Evolutionary conservation across 805 yeast species (phyloP).

Genomic region (Starmerella asiatica): DNA sequence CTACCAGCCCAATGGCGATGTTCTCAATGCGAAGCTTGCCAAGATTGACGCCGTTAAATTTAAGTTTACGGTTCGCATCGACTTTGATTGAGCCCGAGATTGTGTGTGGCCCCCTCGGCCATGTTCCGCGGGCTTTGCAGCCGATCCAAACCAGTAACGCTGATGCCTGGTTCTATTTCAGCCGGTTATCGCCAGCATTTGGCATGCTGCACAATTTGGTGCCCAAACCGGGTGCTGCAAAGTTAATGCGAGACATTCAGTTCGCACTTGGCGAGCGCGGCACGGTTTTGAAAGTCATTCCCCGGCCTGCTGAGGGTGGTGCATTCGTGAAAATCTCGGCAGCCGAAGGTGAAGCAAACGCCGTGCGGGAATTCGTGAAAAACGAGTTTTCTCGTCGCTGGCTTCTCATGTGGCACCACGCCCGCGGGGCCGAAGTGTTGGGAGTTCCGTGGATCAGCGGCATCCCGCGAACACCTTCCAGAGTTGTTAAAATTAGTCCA

Average conservation of each 20-base stretch:
- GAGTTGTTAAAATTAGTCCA: slow-evolving; percentile 45
- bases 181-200: slow-evolving; percentile 8
- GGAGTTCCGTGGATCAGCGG: slow-evolving; percentile 98
- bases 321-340: slow-evolving; percentile 61
- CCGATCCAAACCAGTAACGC: too few species aligned
- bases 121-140: too few species aligned
- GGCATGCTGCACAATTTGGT: slow-evolving; percentile 2
- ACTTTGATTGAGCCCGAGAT: too few species aligned
- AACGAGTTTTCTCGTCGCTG: slow-evolving; percentile 9
- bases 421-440: slow-evolving; percentile 52
- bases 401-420: slow-evolving; percentile 7
- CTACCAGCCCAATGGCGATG: too few species aligned
- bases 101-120: too few species aligned
- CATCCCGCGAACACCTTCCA: slow-evolving; percentile 60
- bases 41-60: too few species aligned
- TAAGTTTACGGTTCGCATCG: too few species aligned
- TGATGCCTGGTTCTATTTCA: slow-evolving; percentile 8
- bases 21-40: too few species aligned
- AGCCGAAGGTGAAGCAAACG: background rate
- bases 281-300: slow-evolving; percentile 46
- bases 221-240: slow-evolving; percentile 9
- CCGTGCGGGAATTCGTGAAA: slow-evolving; percentile 5
- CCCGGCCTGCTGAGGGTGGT: slow-evolving; percentile 79
- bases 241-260: background rate
- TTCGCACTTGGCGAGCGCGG: slow-evolving; percentile 19